Base-by-base conservation (phyloP, 768 basidiomycete species). In the Serendipita vermifera region DNA sequence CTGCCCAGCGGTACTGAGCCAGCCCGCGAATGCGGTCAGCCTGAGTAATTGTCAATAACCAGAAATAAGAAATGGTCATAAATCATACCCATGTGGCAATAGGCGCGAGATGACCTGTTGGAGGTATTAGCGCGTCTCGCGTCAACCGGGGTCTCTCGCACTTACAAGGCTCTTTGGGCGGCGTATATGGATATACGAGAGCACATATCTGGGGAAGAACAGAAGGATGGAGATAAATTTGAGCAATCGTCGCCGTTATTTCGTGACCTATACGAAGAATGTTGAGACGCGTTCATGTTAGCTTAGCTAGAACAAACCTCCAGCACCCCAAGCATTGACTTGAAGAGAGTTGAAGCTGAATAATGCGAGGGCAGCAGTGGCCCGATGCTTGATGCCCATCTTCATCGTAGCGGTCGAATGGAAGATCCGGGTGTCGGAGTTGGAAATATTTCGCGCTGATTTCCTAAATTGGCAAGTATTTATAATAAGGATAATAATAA, bases 161-260 rank as follows among this genome's bases (percentile, higher is more conserved):
- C 60, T 63, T 55, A 63, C 61, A 13, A 64, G 71, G 57, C 67
- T 67, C 38, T 57, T 59, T 7, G 67, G 71, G 26, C 67, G 68
- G 58, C 70, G 68, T 60, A 82, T 75, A 60, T 96, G 81, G 62
- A 97, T 82, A 51, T 20, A 51, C 46, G 26, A 51, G 7, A 27
- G 72, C 67, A 61, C 85, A 87, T 55, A 96, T 70, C 31, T 73
- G 75, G 2, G 78, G 74, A 36, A 83, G 73, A 3, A 84, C 82
- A 2, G 71, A 72, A 0, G 87, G 87, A 66, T 88, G 79, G 2
- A 97, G 77, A 66, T 96, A 81, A 58, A 93, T 88, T 66, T 97
- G 86, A 1, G 94, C 94, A 57, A 98, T 86, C 3, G 92, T 94
- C 1, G 92, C 93, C 3, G 90, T 80, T 31, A 96, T 83, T 72